A percentile compares a stretch with the other conserved stretches of the same genome.
Evolutionary conservation across 2,329 filamentous ascomycete genomes (phyloP).

Genomic region (Tricladium varicosporioides): DNA sequence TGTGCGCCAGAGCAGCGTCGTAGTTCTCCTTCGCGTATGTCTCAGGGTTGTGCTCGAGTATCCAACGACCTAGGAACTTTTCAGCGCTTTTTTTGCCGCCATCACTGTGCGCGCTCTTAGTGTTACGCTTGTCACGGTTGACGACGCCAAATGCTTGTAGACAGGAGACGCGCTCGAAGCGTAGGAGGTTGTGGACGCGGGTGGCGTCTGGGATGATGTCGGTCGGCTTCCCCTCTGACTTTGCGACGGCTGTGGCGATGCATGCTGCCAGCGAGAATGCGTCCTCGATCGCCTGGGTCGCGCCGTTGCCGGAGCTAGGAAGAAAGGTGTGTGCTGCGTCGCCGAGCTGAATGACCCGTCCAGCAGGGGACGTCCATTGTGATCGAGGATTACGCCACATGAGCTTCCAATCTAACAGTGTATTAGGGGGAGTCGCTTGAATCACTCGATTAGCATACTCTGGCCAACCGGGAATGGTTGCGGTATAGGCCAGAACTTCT

Average conservation of each 20-base stretch:
- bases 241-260: too few species aligned
- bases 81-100: background rate
- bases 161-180: slow-evolving; percentile 5
- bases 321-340: slow-evolving; percentile 38
- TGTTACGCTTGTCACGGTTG: background rate
- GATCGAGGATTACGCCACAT: slow-evolving; percentile 23
- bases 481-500: background rate
- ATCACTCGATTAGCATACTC: background rate
- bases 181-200: slow-evolving; percentile 4
- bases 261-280: slow-evolving; percentile 34
- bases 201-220: background rate
- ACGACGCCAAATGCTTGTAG: background rate
- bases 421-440: background rate
- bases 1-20: background rate
- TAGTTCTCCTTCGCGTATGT: slow-evolving; percentile 9
- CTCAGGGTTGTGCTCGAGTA: slow-evolving; percentile 1
- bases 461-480: background rate
- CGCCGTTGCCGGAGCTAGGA: slow-evolving; percentile 36
- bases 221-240: slow-evolving; percentile 1
- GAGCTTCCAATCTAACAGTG: slow-evolving; percentile 23
- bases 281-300: slow-evolving; percentile 37
- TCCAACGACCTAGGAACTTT: slow-evolving; percentile 6
- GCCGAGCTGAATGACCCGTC: slow-evolving; percentile 35
- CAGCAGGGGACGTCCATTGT: slow-evolving; percentile 30
- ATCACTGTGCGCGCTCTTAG: background rate